Conservation (phyloP, 139 green algal species). For the Chlorella sorokiniana region DNA sequence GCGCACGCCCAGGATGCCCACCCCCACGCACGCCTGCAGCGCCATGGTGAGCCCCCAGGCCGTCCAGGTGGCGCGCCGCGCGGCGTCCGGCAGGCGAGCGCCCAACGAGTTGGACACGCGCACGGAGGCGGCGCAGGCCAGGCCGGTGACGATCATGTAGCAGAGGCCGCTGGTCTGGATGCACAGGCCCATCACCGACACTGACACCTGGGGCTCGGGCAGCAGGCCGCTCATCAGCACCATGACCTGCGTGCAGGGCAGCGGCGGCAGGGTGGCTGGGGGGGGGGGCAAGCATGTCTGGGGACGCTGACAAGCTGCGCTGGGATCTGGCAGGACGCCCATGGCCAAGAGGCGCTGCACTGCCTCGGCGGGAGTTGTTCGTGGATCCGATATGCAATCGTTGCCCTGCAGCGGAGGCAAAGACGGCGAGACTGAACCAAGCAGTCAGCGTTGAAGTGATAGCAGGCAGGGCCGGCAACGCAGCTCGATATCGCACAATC, state of each 20-base stretch:
- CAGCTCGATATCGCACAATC: too few species aligned
- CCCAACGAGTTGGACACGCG: conserved; percentile 28
- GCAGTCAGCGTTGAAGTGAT: too few species aligned
- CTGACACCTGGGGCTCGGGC: conserved; percentile 16
- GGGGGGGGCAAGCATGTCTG: too few species aligned
- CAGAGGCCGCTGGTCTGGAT: conserved; percentile 25
- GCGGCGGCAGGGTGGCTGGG: not conserved
- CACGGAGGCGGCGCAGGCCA: not conserved
- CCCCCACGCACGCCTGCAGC: not conserved
- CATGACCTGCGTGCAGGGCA: conserved; percentile 5
- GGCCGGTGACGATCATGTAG: conserved; percentile 18
- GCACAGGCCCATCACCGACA: conserved; percentile 14
- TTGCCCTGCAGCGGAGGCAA: too few species aligned
- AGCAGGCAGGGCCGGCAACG: too few species aligned
- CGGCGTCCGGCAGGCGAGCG: not conserved
- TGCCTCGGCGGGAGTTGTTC: too few species aligned
- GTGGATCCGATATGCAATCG: too few species aligned
- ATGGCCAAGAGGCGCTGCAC: too few species aligned
- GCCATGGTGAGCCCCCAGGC: conserved; percentile 15
- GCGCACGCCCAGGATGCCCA: not conserved
- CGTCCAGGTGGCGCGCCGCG: conserved; percentile 11
- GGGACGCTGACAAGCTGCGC: too few species aligned
- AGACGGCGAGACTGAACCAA: too few species aligned
- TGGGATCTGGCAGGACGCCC: too few species aligned
- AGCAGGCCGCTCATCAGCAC: conserved; percentile 28